Conservation (phyloP, 129 eudicot genomes). For the Artemisia argyi region DNA sequence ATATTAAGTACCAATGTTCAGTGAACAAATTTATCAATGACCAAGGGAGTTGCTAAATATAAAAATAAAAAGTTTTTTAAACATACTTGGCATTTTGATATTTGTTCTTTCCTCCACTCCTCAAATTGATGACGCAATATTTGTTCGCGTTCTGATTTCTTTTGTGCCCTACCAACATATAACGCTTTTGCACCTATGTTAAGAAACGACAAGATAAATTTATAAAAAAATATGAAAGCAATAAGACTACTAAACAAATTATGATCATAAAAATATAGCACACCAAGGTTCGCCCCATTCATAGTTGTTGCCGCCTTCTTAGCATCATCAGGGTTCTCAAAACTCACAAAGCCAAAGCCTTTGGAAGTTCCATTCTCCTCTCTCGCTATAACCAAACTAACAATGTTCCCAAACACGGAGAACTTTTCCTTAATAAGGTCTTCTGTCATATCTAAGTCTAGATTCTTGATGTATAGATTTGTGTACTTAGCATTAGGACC, state of each 20-base stretch:
- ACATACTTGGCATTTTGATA: slow-evolving; percentile 64
- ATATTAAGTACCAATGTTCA: not conserved
- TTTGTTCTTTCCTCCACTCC: slow-evolving; percentile 70
- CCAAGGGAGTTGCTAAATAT: not conserved
- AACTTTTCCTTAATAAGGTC: slow-evolving; percentile 60
- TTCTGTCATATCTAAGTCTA: slow-evolving; percentile 59
- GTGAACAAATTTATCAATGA: not conserved
- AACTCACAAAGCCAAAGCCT: slow-evolving; percentile 95
- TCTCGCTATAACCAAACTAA: slow-evolving; percentile 61
- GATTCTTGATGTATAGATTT: slow-evolving; percentile 80
- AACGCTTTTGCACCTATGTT: slow-evolving; percentile 64
- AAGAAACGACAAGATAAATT: slow-evolving; percentile 7
- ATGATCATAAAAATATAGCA: slow-evolving; percentile 12
- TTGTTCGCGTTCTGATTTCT: slow-evolving; percentile 84
- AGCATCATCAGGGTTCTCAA: slow-evolving; percentile 75
- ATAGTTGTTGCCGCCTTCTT: slow-evolving; percentile 60
- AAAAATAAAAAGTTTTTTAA: not conserved
- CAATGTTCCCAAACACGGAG: slow-evolving; percentile 68
- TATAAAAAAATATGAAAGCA: not conserved
- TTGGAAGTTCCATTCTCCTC: slow-evolving; percentile 70
- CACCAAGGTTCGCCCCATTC: slow-evolving; percentile 73
- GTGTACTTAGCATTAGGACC: slow-evolving; percentile 55
- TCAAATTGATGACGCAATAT: slow-evolving; percentile 64
- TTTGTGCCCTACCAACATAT: slow-evolving; percentile 88
- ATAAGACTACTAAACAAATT: not conserved